Evolutionary conservation across 2,329 filamentous ascomycete species (phyloP).

Genomic region (Xylaria sp.): DNA sequence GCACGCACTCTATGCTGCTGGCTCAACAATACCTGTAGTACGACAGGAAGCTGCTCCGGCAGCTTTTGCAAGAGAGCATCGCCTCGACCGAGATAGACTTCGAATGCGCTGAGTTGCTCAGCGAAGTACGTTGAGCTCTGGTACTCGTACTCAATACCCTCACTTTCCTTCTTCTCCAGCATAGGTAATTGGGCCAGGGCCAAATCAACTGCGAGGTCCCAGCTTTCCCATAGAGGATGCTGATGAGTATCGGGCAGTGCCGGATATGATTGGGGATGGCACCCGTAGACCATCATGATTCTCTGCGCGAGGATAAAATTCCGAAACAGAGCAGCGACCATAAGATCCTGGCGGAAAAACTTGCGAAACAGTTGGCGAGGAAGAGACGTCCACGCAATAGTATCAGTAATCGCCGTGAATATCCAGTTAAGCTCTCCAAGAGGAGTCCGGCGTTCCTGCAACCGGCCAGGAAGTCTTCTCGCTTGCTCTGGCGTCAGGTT

Average conservation of each 20-base stretch:
- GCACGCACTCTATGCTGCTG: constrained; percentile 91
- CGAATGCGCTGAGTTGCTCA: constrained; percentile 93
- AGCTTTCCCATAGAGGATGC: constrained; percentile 93
- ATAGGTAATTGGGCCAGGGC: constrained; percentile 84
- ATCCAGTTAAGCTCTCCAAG: constrained; percentile 98
- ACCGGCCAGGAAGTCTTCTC: constrained; percentile 80
- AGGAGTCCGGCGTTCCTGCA: constrained; percentile 89
- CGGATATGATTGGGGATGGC: constrained; percentile 87
- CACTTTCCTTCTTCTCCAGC: constrained; percentile 72
- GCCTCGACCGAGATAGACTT: constrained; percentile 83
- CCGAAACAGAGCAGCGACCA: constrained; percentile 96
- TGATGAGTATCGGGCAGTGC: constrained; percentile 91
- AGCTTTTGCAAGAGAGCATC: constrained; percentile 76
- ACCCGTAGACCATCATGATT: constrained; percentile 94
- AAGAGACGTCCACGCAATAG: constrained; percentile 95
- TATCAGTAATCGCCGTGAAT: constrained; percentile 97
- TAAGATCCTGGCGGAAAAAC: constrained; percentile 92
- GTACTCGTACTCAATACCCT: constrained; percentile 77
- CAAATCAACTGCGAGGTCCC: constrained; percentile 96
- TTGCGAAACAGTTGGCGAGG: constrained; percentile 90
- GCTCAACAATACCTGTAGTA: constrained; percentile 90
- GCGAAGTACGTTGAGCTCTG: constrained; percentile 94
- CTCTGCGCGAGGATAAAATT: constrained; percentile 94
- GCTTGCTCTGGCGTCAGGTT: constrained; percentile 74
- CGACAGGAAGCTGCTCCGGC: constrained; percentile 91